Evolutionary conservation across 352 stramenopile genomes (phyloP).

Genomic region (Elongisporangium prolatum): DNA sequence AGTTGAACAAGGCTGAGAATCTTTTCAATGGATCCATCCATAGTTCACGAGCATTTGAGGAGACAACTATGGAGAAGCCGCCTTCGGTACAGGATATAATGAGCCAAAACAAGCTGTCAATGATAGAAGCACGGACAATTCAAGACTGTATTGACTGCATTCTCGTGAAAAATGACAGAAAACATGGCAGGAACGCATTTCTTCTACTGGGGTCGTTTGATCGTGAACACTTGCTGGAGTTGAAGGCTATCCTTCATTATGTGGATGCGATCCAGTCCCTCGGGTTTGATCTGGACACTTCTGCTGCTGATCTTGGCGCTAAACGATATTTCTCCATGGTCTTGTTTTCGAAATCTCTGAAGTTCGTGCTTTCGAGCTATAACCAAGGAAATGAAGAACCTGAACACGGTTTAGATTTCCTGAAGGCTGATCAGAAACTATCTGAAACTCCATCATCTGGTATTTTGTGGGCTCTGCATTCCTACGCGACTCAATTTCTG

Average conservation of each 20-base stretch:
- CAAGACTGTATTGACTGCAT: slow-evolving; percentile 12
- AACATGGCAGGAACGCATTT: slow-evolving; percentile 25
- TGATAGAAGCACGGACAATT: not conserved
- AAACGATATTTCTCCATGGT: slow-evolving; percentile 75
- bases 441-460: slow-evolving; percentile 65
- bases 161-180: slow-evolving; percentile 1
- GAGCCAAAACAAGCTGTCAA: not conserved
- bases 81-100: not conserved
- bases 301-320: slow-evolving; percentile 63
- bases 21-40: slow-evolving; percentile 27
- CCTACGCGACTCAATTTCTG: slow-evolving; percentile 74
- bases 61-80: not conserved
- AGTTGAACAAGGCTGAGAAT: slow-evolving; percentile 73
- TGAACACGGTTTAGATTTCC: not conserved
- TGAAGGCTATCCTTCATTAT: slow-evolving; percentile 66
- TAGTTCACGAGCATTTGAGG: not conserved
- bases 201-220: slow-evolving; percentile 64
- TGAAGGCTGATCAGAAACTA: slow-evolving; percentile 3
- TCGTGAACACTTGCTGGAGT: slow-evolving; percentile 62
- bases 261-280: slow-evolving; percentile 68
- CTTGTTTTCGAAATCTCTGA: slow-evolving; percentile 58
- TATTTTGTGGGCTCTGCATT: slow-evolving; percentile 78
- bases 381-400: slow-evolving; percentile 14
- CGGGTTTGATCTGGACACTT: slow-evolving; percentile 72
- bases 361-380: slow-evolving; percentile 27